These are phyloP conservation scores for Zizania latifolia DNA, from an alignment of 176 grass and related monocot species.

Conservation along the genomic window DNA sequence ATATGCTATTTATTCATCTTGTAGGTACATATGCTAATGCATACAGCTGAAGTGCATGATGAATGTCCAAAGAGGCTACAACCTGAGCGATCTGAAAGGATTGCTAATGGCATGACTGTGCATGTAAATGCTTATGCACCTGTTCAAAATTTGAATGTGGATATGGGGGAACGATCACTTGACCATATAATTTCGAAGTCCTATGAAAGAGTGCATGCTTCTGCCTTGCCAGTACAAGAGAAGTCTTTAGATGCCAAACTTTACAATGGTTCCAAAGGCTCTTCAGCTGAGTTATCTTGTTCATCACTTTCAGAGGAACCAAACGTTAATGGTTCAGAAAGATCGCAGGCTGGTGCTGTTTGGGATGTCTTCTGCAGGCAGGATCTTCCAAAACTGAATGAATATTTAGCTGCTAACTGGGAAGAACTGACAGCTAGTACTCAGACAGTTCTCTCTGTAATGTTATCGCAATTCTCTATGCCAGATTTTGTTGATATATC, in stretches of 20 bases:
- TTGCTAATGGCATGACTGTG: conserved; percentile 33
- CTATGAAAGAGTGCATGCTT: conserved; percentile 17
- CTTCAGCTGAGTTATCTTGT: neutral
- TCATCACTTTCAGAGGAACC: conserved; percentile 30
- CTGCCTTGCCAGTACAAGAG: conserved; percentile 17
- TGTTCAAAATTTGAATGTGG: conserved; percentile 33
- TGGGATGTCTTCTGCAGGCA: conserved; percentile 91
- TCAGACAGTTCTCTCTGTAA: conserved; percentile 58
- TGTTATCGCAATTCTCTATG: conserved; percentile 4
- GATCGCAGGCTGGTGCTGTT: conserved; percentile 45
- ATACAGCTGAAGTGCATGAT: conserved; percentile 50
- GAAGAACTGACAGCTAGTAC: conserved; percentile 41
- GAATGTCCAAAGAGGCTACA: conserved; percentile 11
- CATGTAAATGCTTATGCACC: conserved; percentile 29
- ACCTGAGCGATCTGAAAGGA: conserved; percentile 31
- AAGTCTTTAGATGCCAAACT: conserved; percentile 20
- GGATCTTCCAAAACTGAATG: conserved; percentile 87
- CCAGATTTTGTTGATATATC: conserved; percentile 21
- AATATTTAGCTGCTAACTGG: conserved; percentile 63
- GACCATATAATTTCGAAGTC: conserved; percentile 13
- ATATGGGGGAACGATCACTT: conserved; percentile 25
- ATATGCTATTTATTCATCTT: conserved; percentile 28
- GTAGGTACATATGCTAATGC: conserved; percentile 96
- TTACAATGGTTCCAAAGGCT: conserved; percentile 10
- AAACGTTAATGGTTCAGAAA: conserved; percentile 29